phyloP scores from a whole-genome alignment of 257 asterid species.

The Nemophila menziesii region DNA sequence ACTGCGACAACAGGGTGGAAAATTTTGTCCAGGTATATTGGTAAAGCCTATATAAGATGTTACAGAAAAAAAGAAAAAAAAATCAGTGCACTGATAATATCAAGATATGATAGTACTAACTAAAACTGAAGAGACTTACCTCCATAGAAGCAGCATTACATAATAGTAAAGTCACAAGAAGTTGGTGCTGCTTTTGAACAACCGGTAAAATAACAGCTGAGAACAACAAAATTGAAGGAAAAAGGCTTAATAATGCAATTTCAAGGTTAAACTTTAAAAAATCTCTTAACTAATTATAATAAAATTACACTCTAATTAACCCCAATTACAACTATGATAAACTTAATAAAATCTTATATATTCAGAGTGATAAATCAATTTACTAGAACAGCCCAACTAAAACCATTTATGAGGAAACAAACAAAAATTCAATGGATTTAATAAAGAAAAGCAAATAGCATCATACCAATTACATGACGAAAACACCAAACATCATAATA shows the following conservation, averaged over 20 bases:
- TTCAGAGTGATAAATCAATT: too few species aligned
- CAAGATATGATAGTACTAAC: background rate
- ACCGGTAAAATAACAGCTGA: conserved; percentile 84
- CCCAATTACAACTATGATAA: background rate
- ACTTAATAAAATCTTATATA: background rate
- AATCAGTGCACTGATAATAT: background rate
- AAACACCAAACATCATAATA: background rate
- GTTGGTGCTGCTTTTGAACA: conserved; percentile 94
- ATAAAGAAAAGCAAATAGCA: too few species aligned
- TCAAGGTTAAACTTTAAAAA: background rate
- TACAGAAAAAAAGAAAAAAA: too few species aligned
- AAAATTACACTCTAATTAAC: background rate
- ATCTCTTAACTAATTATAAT: background rate
- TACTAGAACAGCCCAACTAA: background rate
- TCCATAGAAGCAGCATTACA: conserved; percentile 98
- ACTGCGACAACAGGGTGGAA: conserved; percentile 92
- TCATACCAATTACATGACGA: background rate
- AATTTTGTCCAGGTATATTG: conserved; percentile 75
- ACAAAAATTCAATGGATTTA: background rate
- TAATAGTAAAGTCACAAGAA: conserved; percentile 82
- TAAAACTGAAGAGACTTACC: conserved; percentile 23
- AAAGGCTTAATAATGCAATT: background rate
- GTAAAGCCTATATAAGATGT: conserved; percentile 66
- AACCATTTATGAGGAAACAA: background rate
- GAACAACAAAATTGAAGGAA: too few species aligned